Evolutionary conservation across 352 stramenopile genomes (phyloP).

Genomic region (Achlya hypogyna): DNA sequence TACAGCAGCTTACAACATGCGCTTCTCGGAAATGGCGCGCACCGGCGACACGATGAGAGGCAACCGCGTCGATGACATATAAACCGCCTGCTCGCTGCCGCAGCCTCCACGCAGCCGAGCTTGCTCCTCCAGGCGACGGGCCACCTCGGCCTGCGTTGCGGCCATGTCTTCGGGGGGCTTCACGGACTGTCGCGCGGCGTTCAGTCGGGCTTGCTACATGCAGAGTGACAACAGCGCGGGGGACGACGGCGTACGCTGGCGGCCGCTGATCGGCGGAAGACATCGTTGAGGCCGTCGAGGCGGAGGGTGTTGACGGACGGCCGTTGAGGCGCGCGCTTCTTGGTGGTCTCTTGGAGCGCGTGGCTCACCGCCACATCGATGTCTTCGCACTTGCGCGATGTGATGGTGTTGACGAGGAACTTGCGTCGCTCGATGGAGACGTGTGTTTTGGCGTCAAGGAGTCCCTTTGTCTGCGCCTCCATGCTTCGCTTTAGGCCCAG

Average conservation of each 20-base stretch:
- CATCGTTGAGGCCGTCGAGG: background rate
- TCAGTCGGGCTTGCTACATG: background rate
- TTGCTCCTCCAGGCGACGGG: background rate
- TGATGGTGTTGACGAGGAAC: constrained; percentile 71
- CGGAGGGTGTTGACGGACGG: background rate
- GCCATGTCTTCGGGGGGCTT: background rate
- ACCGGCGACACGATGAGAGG: background rate
- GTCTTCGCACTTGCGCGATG: constrained; percentile 7
- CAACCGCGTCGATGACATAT: background rate
- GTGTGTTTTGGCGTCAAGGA: constrained; percentile 70
- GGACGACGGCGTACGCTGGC: background rate
- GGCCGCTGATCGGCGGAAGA: background rate
- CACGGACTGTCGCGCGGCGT: background rate
- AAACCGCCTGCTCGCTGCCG: background rate
- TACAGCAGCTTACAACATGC: background rate
- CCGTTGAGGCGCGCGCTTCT: background rate
- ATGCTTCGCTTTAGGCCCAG: constrained; percentile 70
- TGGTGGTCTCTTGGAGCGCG: background rate
- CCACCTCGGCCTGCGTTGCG: background rate
- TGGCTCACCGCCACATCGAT: background rate
- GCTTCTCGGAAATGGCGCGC: background rate
- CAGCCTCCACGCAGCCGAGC: no score
- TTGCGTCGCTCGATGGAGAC: constrained; percentile 58
- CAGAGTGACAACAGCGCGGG: background rate
- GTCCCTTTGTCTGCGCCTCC: constrained; percentile 63